phyloP scores from a whole-genome alignment of 768 basidiomycete genomes.

The Rhizopogon vulgaris region DNA sequence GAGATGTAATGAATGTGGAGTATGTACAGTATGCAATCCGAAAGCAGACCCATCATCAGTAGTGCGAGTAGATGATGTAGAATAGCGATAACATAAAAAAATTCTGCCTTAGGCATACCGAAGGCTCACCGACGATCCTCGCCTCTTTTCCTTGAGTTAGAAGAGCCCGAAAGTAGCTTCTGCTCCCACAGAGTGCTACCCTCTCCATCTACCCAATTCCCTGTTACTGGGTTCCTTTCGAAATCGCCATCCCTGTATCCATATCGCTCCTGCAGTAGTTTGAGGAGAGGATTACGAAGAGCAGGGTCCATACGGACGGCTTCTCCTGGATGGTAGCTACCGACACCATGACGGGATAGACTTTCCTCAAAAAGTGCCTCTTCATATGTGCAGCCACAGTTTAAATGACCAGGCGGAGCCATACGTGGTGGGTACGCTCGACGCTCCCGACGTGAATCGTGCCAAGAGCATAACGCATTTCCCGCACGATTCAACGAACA shows the following conservation, averaged over 20 bases:
- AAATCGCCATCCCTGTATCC: slow-evolving; percentile 84
- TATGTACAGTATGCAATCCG: slow-evolving; percentile 1
- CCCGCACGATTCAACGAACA: slow-evolving; percentile 84
- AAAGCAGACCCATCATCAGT: neutral
- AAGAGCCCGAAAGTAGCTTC: slow-evolving; percentile 35
- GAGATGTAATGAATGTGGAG: neutral
- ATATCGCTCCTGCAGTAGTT: slow-evolving; percentile 65
- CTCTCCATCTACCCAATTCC: slow-evolving; percentile 66
- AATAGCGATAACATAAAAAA: neutral
- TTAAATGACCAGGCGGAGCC: slow-evolving; percentile 72
- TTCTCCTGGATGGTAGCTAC: slow-evolving; percentile 80
- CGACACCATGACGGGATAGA: slow-evolving; percentile 70
- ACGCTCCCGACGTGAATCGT: slow-evolving; percentile 81
- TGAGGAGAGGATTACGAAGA: slow-evolving; percentile 72
- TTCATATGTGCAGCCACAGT: slow-evolving; percentile 82
- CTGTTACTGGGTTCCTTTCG: slow-evolving; percentile 59
- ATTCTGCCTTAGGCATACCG: neutral
- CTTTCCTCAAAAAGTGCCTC: slow-evolving; percentile 87
- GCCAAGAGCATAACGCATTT: slow-evolving; percentile 87
- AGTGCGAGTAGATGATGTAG: neutral
- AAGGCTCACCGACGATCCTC: slow-evolving; percentile 32
- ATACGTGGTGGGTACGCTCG: slow-evolving; percentile 71
- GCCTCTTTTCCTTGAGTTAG: slow-evolving; percentile 29
- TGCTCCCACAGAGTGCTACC: slow-evolving; percentile 60
- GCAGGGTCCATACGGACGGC: slow-evolving; percentile 86